phyloP scores from a whole-genome alignment of 225 moss, liverwort and hornwort species.

The Pleurozium schreberi region DNA sequence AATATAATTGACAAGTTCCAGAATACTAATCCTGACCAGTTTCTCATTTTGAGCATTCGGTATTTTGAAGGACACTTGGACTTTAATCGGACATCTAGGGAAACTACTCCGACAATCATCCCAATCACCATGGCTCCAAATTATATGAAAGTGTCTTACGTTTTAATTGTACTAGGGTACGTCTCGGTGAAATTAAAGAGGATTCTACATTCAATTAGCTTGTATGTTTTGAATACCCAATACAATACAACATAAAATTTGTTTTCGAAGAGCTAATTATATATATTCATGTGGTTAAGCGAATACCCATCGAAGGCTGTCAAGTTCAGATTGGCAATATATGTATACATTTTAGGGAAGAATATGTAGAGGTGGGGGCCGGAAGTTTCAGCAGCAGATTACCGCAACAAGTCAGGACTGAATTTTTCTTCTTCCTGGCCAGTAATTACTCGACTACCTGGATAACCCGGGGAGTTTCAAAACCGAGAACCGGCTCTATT shows the following conservation, averaged over 20 bases:
- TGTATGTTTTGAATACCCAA: background rate
- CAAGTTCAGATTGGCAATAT: background rate
- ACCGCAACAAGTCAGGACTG: background rate
- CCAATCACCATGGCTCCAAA: background rate
- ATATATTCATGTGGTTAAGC: too few species aligned
- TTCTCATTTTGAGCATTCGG: background rate
- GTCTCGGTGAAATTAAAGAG: background rate
- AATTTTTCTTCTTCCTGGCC: background rate
- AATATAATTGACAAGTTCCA: background rate
- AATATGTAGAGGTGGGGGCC: background rate
- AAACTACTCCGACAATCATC: background rate
- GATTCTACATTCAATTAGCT: background rate
- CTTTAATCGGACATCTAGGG: background rate
- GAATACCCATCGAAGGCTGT: background rate
- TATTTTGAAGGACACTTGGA: background rate
- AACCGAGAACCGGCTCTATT: background rate
- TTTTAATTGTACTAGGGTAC: background rate
- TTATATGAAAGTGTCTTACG: background rate
- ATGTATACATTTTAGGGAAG: background rate
- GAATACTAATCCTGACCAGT: background rate
- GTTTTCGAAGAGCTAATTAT: background rate
- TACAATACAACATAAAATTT: background rate
- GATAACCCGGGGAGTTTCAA: too few species aligned
- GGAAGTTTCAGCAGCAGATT: background rate
- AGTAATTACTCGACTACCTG: background rate